Base-by-base conservation (phyloP, 352 stramenopile species). In the Paralagenidium karlingii region DNA sequence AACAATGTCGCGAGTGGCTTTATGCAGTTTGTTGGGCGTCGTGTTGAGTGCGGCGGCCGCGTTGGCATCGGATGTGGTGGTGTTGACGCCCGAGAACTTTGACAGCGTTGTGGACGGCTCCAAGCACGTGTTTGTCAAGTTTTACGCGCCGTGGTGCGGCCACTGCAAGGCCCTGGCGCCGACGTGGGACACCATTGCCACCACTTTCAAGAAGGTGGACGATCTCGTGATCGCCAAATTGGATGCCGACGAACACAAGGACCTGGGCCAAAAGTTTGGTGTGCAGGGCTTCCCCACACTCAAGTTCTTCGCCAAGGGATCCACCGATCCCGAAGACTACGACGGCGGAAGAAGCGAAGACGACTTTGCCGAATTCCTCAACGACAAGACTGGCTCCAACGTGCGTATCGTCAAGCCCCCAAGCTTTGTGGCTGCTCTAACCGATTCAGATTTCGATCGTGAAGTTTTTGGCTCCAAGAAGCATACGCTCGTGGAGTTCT, bases 201-300 rank as follows among this genome's bases (percentile, higher is more conserved):
- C 68, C 42, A 63, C 76, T 41, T 87, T 96, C 43, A 86, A 85
- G 51, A 92, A 94, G 44, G 55, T 75, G 13, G 55, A 74, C 30
- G 75, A 78, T 40, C 57, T 97, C 11, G 86, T 86, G 19, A 56
- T 92, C 28, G 78, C 78, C 43, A 82, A 92, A 43, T 62, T 97
- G n/a, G 88, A 97, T 51, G 83, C 84, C 21, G 82, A 94, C 43
- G 70, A 54, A 22, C 61, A 94, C 64, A 78, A 78, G 49, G 73
- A 86, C 8, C 49, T 94, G 33, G 83, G 65, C 33, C 52, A 49
- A 44, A 68, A 90, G 55, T 96, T 73, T 54, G 83, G 71, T 36
- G 76, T 96, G 8, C 76, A 60, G 29, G 89, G 88, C n/a, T 96
- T 95, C 58, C 89, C 89, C 25, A 97, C 86, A 40, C 65, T 97